These are phyloP conservation scores for Panicum virgatum DNA, from an alignment of 202 grass and related monocot species.

Conservation along the genomic window DNA sequence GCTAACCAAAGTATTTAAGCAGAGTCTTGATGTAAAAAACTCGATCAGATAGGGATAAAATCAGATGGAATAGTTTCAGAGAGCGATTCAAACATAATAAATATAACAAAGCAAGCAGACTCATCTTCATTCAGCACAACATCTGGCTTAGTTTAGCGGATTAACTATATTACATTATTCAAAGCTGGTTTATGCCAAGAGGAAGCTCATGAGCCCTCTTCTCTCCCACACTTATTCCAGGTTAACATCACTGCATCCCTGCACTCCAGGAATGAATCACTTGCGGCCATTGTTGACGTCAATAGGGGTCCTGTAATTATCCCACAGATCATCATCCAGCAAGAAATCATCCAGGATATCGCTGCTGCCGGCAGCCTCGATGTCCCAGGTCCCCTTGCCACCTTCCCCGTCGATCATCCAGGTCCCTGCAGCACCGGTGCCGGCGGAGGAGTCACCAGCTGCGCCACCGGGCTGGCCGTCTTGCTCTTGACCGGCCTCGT, in stretches of 20 bases:
- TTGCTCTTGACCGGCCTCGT: no score
- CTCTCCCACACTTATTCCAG: not conserved
- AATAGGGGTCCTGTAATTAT: not conserved
- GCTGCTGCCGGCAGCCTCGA: not conserved
- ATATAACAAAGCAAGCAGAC: not conserved
- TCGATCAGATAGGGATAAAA: not conserved
- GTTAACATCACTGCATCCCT: not conserved
- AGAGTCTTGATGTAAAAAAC: no score
- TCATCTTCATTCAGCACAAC: no score
- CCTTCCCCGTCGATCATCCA: not conserved
- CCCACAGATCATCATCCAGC: not conserved
- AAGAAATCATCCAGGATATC: not conserved
- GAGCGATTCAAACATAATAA: not conserved
- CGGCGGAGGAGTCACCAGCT: not conserved
- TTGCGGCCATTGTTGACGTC: not conserved
- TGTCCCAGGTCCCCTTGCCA: not conserved
- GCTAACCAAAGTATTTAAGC: not conserved
- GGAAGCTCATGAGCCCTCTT: not conserved
- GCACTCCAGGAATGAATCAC: not conserved
- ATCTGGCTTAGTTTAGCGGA: not conserved
- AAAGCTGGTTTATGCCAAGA: conserved; percentile 8
- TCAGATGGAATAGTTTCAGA: not conserved
- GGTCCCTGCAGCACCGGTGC: not conserved
- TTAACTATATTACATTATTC: not conserved
- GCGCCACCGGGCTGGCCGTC: not conserved